These are phyloP conservation scores for Trichomonas tenax DNA, from an alignment of 208 protist species.

Conservation along the genomic window DNA sequence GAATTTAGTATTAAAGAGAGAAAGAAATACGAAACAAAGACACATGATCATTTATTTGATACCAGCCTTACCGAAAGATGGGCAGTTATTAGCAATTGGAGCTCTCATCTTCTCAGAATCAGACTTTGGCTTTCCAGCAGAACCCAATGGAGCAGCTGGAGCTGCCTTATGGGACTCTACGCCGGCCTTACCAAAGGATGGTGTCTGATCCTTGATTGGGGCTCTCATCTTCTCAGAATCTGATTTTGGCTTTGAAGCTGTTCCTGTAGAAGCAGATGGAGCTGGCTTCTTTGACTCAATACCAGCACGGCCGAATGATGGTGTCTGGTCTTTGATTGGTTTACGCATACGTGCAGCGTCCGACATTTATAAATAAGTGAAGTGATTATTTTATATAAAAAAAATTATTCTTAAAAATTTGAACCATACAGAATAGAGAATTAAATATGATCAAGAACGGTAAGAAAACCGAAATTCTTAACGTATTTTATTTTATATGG, in stretches of 20 bases:
- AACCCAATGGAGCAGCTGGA: background rate
- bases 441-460: no score
- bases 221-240: slow-evolving; percentile 4
- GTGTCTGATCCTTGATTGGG: background rate
- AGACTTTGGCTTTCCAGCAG: background rate
- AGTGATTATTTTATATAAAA: background rate
- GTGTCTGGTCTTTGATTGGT: background rate
- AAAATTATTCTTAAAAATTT: no score
- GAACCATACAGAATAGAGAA: no score
- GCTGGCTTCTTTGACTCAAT: background rate
- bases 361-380: background rate
- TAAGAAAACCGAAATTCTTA: no score
- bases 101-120: slow-evolving; percentile 10
- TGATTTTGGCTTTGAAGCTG: background rate
- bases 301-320: background rate
- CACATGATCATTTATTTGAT: background rate
- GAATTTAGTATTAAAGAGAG: no score
- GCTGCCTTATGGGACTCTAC: background rate
- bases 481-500: no score
- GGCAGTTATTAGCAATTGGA: background rate
- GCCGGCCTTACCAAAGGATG: background rate
- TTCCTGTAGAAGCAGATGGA: background rate
- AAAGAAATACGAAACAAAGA: background rate
- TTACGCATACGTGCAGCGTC: slow-evolving; percentile 3
- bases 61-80: background rate